These are phyloP conservation scores for Beauveria medogensis DNA, from an alignment of 2,329 filamentous ascomycete genomes.

Conservation along the genomic window DNA sequence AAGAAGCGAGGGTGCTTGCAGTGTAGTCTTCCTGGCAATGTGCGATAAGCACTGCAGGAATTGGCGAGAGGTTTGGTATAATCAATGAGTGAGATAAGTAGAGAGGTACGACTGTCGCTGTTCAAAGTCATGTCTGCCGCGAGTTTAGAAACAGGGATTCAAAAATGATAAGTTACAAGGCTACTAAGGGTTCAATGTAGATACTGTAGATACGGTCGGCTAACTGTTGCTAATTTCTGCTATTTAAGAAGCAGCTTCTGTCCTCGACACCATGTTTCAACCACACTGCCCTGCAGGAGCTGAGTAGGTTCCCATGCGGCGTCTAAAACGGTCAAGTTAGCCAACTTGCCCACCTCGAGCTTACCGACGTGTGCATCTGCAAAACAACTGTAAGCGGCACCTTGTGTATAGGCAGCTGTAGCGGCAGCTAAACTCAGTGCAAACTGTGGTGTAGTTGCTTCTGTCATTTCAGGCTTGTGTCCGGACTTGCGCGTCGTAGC, in stretches of 20 bases:
- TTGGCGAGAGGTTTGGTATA: too few relatives aligned
- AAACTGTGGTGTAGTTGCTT: constrained; percentile 41
- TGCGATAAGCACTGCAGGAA: too few relatives aligned
- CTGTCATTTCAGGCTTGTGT: constrained; percentile 30
- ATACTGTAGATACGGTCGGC: too few relatives aligned
- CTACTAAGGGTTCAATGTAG: too few relatives aligned
- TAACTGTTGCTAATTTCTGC: too few relatives aligned
- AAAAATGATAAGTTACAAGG: too few relatives aligned
- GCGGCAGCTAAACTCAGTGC: constrained; percentile 41
- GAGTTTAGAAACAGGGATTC: too few relatives aligned
- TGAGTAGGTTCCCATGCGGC: constrained; percentile 40
- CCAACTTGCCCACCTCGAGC: constrained; percentile 41
- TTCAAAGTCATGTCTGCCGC: too few relatives aligned
- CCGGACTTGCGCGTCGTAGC: constrained; percentile 45
- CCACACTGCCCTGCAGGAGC: constrained; percentile 36
- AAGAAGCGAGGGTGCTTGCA: too few relatives aligned
- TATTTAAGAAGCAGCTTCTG: not conserved
- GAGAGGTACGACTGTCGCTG: too few relatives aligned
- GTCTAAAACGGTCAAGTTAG: constrained; percentile 42
- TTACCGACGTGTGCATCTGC: constrained; percentile 40
- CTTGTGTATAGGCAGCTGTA: constrained; percentile 40
- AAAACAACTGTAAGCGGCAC: constrained; percentile 44
- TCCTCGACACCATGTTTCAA: constrained; percentile 39
- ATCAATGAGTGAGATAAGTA: too few relatives aligned
- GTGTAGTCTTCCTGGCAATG: too few relatives aligned